phyloP scores from a whole-genome alignment of 106 monocot genomes.

The Dioscorea dumetorum region DNA sequence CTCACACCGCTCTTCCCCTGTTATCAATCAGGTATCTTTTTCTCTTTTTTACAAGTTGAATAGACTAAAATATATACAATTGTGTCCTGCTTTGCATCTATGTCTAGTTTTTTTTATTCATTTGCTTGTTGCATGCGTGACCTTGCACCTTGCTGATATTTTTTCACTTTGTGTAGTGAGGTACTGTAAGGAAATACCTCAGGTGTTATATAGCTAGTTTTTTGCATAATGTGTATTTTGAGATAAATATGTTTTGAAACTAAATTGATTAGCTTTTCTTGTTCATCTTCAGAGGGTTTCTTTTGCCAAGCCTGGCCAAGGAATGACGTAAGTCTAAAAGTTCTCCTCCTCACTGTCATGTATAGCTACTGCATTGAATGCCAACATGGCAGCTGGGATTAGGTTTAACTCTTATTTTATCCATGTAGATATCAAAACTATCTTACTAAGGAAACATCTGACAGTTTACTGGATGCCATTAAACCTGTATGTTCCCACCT shows the following conservation, averaged over 20 bases:
- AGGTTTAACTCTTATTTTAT: background rate
- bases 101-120: too few relatives aligned
- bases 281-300: constrained; percentile 58
- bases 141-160: too few relatives aligned
- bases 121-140: too few relatives aligned
- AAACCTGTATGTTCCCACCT: constrained; percentile 56
- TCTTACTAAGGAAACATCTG: constrained; percentile 74
- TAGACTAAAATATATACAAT: too few relatives aligned
- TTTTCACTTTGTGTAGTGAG: too few relatives aligned
- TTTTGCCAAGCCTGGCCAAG: constrained; percentile 33
- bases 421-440: constrained; percentile 87
- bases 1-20: constrained; percentile 48
- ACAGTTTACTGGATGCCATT: constrained; percentile 44
- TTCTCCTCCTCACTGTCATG: background rate
- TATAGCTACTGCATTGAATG: background rate
- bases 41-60: background rate
- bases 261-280: background rate
- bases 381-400: background rate
- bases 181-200: too few relatives aligned
- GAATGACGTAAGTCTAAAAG: constrained; percentile 53
- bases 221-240: background rate
- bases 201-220: too few relatives aligned
- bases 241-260: background rate
- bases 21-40: constrained; percentile 76
- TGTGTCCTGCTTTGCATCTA: too few relatives aligned